phyloP scores from a whole-genome alignment of 306 rosid genomes.

The Cicer bijugum region DNA sequence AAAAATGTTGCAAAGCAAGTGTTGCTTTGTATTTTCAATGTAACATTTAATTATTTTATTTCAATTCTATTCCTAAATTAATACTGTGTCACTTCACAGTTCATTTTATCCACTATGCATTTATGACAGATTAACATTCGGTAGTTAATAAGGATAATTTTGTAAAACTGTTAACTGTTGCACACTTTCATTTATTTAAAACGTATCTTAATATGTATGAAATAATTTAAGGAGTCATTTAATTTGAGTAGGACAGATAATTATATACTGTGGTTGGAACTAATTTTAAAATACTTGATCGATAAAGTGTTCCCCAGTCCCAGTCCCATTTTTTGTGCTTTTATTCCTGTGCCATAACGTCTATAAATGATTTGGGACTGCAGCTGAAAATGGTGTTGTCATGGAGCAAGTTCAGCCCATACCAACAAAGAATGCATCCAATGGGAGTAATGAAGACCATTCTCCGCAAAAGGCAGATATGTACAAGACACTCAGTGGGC shows the following conservation, averaged over 20 bases:
- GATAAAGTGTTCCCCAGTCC: not conserved
- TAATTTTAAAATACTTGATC: conserved; percentile 3
- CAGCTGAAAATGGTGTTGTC: conserved; percentile 56
- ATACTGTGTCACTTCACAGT: not conserved
- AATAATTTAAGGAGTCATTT: not conserved
- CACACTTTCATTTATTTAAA: not conserved
- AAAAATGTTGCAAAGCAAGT: not conserved
- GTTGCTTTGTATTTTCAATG: not conserved
- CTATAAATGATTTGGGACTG: conserved; percentile 45
- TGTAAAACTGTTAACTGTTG: not conserved
- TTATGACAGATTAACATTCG: not conserved
- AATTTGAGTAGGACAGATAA: not conserved
- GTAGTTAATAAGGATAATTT: not conserved
- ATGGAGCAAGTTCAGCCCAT: conserved; percentile 56
- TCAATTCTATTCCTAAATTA: not conserved
- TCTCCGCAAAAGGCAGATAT: conserved; percentile 61
- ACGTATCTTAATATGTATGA: not conserved
- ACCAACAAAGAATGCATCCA: conserved; percentile 56
- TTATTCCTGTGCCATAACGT: conserved; percentile 26
- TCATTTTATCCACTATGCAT: not conserved
- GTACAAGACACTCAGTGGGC: conserved; percentile 84
- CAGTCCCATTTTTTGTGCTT: conserved; percentile 29
- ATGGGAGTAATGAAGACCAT: conserved; percentile 70
- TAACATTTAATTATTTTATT: not conserved
- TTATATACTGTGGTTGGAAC: not conserved